Evolutionary conservation across 345 rosid genomes (phyloP), one percentile per base, ranked within the genome.

Genomic region (Brassica cretica): DNA sequence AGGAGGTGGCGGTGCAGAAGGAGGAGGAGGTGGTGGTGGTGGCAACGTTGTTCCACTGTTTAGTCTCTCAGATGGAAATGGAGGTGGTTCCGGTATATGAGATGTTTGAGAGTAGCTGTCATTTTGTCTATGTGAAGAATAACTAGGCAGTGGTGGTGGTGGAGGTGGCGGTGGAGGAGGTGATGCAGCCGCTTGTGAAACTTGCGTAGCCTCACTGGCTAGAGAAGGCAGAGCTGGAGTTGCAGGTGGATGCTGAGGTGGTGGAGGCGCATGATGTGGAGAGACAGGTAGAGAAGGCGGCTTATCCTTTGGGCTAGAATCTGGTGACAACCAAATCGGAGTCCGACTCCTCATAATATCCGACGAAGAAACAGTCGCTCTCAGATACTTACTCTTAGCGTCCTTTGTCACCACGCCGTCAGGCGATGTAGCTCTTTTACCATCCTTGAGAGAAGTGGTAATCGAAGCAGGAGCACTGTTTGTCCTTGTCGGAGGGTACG

Each of bases 381-480:
- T 74, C 56, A 69, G 70, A 74, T 64, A 61, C 16, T 81, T 84
- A 67, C 71, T 80, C 68, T 82, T 81, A 49, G 77, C 62, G 49
- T 87, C 89, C 70, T 85, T 86, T 33, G 84, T 65, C 76, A 81
- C 66, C 76, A 71, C 78, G 71, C 77, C 74, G 74, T 75, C 84
- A 62, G 77, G 80, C 41, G 84, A 81, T 29, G 78, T 76, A 55
- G 84, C 74, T 64, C 84, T 72, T 72, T 63, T 79, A 19, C 90
- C 76, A 66, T 89, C 96, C 84, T 90, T 88, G 33, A 76, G 70
- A 79, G 96, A 82, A 66, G 73, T 75, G 35, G 94, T 82, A 74
- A 90, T 89, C 68, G 85, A 82, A 74, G 97, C 90, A 10, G 95
- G 94, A 59, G 94, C 93, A 84, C 92, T 95, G 73, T 89, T 90